Percentiles rank a stretch among this genome's conserved stretches.
Conservation (phyloP, 2,329 filamentous ascomycete genomes). For the Trichophyton schoenleinii region DNA sequence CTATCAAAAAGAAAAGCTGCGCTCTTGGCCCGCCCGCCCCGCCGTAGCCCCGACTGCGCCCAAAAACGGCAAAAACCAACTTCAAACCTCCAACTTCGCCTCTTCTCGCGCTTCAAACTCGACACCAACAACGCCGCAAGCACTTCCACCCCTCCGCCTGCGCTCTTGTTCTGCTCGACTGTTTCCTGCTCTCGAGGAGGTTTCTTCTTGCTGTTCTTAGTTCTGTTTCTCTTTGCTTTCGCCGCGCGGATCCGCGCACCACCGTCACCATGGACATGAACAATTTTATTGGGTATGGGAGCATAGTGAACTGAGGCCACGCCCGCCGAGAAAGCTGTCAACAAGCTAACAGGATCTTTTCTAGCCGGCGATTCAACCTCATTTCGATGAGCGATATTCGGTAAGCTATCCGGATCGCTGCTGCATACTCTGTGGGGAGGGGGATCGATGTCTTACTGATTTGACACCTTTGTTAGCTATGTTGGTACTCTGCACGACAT, state of each 20-base stretch:
- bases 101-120: slow-evolving; percentile 2
- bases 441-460: background rate
- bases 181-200: background rate
- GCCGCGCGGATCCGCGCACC: slow-evolving; percentile 24
- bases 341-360: slow-evolving; percentile 11
- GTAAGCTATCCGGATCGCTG: slow-evolving; percentile 41
- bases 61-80: slow-evolving; percentile 9
- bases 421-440: background rate
- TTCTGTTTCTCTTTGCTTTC: slow-evolving; percentile 6
- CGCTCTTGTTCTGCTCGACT: background rate
- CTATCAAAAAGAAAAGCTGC: background rate
- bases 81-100: slow-evolving; percentile 7
- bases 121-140: slow-evolving; percentile 13
- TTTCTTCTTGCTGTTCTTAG: background rate
- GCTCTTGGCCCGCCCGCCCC: slow-evolving; percentile 2
- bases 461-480: slow-evolving; percentile 48
- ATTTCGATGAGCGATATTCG: slow-evolving; percentile 97
- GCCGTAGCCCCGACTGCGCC: slow-evolving; percentile 21
- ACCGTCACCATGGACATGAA: slow-evolving; percentile 35
- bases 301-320: background rate
- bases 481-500: slow-evolving; percentile 94
- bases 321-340: slow-evolving; percentile 7
- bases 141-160: background rate
- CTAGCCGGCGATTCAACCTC: slow-evolving; percentile 82
- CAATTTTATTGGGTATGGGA: slow-evolving; percentile 37